Base-by-base conservation (phyloP, 345 rosid genomes). In the Hirschfeldia incana region DNA sequence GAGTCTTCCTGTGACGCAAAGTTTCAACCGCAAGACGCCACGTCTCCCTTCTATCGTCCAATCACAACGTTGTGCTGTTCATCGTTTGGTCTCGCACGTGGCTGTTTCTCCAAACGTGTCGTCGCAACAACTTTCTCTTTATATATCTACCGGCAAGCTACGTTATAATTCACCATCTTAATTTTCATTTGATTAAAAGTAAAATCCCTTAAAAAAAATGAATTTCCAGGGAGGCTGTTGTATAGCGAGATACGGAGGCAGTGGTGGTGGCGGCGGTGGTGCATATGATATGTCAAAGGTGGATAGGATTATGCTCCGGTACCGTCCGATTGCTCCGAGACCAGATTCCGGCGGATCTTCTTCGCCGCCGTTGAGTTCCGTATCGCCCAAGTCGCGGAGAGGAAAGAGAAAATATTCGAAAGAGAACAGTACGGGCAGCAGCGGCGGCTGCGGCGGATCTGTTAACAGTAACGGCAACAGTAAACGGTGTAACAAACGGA, bases 271-370 rank as follows among this genome's bases (percentile, higher is more conserved):
- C 2, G 63, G 16, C 2, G 63, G 16, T 28, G 32, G 32, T 17
- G 58, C 15, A 1, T 87, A 87, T 65, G 92, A 84, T 72, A 85
- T 84, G 85, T 82, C 97, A 0, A 88, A 87, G 58, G 87, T 88
- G 33, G 85, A 93, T 72, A 83, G 87, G 82, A 89, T 93, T 64
- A 93, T 91, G 98, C 86, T 88, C 10, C 84, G 88, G 76, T 94
- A 83, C 85, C 84, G 97, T 51, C 98, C 96, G 60, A 94, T 94
- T 55, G 95, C 95, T 2, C 98, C 98, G 1, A 91, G 84, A 58
- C 98, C 98, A 28, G 70, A 79, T 26, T 28, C 77, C 62, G 73
- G 72, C 27, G 80, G 80, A 42, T 65, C 79, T 6, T 73, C 79
- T n/a, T 85, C 83, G 21, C 76, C 77, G 62, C 64, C 66, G 49